Evolutionary conservation across 2,329 filamentous ascomycete genomes (phyloP).

Genomic region (Sporothrix luriei): DNA sequence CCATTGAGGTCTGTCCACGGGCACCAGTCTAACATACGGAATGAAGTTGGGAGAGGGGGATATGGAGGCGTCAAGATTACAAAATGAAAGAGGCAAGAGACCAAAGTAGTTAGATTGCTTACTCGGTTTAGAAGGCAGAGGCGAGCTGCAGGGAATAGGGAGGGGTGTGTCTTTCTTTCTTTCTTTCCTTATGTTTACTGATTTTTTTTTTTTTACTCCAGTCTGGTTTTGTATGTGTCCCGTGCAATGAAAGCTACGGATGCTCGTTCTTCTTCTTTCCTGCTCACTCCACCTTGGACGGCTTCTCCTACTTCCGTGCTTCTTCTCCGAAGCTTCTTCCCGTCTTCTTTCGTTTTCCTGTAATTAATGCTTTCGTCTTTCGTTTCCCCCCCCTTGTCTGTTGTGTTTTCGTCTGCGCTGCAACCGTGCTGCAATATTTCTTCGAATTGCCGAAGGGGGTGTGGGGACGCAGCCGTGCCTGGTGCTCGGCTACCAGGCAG

Average conservation of each 20-base stretch:
- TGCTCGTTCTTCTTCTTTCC: background rate
- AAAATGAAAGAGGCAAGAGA: background rate
- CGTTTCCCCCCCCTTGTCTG: background rate
- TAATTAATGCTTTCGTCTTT: too few species aligned
- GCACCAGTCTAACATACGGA: background rate
- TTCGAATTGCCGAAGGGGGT: constrained; percentile 26
- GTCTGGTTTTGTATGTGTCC: background rate
- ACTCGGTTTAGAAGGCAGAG: constrained; percentile 31
- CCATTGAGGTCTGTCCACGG: background rate
- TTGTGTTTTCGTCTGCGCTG: background rate
- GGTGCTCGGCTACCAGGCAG: background rate
- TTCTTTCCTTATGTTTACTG: background rate
- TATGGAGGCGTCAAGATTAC: background rate
- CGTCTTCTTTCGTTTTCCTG: constrained; percentile 1
- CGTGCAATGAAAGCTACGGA: too few species aligned
- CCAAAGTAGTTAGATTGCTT: constrained; percentile 6
- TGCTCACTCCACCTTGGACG: constrained; percentile 26
- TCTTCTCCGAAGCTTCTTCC: constrained; percentile 22
- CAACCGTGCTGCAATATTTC: background rate
- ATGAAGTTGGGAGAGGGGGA: too few species aligned
- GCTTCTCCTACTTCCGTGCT: constrained; percentile 16
- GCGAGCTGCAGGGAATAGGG: constrained; percentile 30
- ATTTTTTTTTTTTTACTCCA: background rate
- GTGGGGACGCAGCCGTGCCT: constrained; percentile 6
- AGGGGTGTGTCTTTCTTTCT: background rate